phyloP scores from a whole-genome alignment of 139 green algal species.

The Volvox africanus region DNA sequence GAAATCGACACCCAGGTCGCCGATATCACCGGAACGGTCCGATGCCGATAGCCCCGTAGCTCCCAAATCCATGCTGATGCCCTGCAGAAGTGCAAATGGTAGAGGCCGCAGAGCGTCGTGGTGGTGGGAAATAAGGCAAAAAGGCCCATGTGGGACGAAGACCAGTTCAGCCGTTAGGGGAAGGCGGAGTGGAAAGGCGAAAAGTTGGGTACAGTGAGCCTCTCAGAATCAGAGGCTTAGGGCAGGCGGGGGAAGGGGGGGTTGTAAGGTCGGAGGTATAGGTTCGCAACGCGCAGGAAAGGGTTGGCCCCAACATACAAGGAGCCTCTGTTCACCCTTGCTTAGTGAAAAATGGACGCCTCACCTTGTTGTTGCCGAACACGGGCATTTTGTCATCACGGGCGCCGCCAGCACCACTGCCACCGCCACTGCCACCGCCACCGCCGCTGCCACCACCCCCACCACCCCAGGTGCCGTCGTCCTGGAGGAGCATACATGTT shows the following conservation, averaged over 20 bases:
- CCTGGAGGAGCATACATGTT: neutral
- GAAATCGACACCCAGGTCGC: slow-evolving; percentile 33
- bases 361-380: slow-evolving; percentile 6
- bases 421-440: neutral
- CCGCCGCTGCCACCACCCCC: neutral
- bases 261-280: too few relatives aligned
- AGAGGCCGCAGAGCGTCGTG: neutral
- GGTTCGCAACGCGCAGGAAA: too few relatives aligned
- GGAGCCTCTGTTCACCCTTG: too few relatives aligned
- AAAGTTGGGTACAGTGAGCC: too few relatives aligned
- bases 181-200: too few relatives aligned
- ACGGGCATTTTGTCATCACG: neutral
- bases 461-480: neutral
- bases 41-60: slow-evolving; percentile 38
- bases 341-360: too few relatives aligned
- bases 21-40: slow-evolving; percentile 42
- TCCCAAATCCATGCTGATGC: slow-evolving; percentile 39
- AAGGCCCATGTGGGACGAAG: too few relatives aligned
- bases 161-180: too few relatives aligned
- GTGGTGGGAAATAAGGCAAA: too few relatives aligned
- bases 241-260: too few relatives aligned
- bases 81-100: slow-evolving; percentile 6
- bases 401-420: neutral
- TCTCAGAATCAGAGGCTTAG: too few relatives aligned
- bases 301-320: too few relatives aligned